Percentiles rank a stretch among this genome's conserved stretches.
These are phyloP conservation scores for Pilasporangium apinafurcum DNA, from an alignment of 352 stramenopile species.

Conservation along the genomic window DNA sequence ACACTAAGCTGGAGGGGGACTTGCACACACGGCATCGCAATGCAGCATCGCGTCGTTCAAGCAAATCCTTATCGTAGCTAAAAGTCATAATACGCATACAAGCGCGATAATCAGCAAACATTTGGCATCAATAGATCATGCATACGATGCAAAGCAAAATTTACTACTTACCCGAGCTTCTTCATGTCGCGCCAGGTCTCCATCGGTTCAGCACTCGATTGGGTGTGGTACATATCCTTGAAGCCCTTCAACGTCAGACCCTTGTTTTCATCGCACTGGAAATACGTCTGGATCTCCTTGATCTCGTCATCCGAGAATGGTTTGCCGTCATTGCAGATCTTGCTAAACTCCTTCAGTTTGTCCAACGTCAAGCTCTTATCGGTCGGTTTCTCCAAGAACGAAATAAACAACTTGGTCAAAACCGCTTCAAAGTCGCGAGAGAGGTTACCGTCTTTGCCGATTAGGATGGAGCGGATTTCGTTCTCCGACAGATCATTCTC, in stretches of 20 bases:
- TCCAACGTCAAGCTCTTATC: conserved; percentile 78
- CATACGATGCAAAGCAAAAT: neutral
- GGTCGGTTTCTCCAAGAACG: conserved; percentile 71
- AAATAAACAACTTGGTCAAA: conserved; percentile 82
- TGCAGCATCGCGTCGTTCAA: conserved; percentile 65
- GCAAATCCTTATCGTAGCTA: conserved; percentile 68
- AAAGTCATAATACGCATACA: conserved; percentile 1
- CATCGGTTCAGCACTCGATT: conserved; percentile 83
- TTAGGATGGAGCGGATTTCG: conserved; percentile 76
- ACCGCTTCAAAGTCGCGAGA: conserved; percentile 83
- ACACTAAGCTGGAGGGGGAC: conserved; percentile 65
- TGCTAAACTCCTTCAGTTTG: conserved; percentile 86
- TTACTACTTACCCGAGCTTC: conserved; percentile 66
- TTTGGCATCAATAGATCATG: conserved; percentile 5
- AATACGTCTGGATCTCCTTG: conserved; percentile 90
- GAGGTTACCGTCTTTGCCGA: conserved; percentile 76
- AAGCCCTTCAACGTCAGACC: conserved; percentile 85
- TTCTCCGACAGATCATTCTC: conserved; percentile 67
- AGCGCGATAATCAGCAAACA: neutral
- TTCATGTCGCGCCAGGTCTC: conserved; percentile 89
- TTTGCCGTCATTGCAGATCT: conserved; percentile 85
- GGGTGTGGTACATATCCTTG: conserved; percentile 90
- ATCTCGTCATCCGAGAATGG: conserved; percentile 86
- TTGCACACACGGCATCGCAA: conserved; percentile 81
- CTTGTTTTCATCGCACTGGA: conserved; percentile 89